Percentiles rank a stretch among this genome's conserved stretches.
Conservation (phyloP, 2,329 filamentous ascomycete species). For the Colletotrichum godetiae region DNA sequence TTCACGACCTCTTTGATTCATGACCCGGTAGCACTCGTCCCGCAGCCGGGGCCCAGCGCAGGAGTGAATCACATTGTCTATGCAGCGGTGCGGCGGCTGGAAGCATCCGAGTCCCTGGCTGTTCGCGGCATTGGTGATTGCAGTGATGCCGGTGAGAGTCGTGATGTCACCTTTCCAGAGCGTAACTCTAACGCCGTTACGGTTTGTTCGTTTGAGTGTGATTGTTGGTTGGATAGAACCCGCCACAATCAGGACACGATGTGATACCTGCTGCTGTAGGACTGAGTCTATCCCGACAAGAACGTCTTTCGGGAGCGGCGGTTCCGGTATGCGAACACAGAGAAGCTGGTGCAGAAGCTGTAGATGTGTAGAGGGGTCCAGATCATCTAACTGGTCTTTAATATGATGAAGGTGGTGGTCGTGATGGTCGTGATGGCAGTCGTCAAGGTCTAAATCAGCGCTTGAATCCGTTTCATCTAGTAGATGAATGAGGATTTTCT, state of each 20-base stretch:
- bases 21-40: slow-evolving; percentile 42
- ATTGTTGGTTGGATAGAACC: neutral
- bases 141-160: slow-evolving; percentile 43
- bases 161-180: slow-evolving; percentile 50
- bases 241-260: slow-evolving; percentile 17
- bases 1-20: slow-evolving; percentile 38
- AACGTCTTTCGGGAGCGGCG: slow-evolving; percentile 36
- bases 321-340: slow-evolving; percentile 40
- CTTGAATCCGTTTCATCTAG: neutral
- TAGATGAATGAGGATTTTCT: neutral
- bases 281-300: slow-evolving; percentile 37
- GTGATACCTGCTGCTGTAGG: slow-evolving; percentile 11
- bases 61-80: slow-evolving; percentile 49
- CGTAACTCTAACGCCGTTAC: slow-evolving; percentile 31
- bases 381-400: slow-evolving; percentile 25
- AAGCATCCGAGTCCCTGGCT: slow-evolving; percentile 48
- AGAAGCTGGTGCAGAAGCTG: slow-evolving; percentile 40
- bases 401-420: slow-evolving; percentile 14
- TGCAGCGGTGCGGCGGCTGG: slow-evolving; percentile 46
- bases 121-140: slow-evolving; percentile 50
- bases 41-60: slow-evolving; percentile 45
- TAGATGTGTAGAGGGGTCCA: slow-evolving; percentile 28
- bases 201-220: neutral
- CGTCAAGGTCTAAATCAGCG: neutral
- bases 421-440: slow-evolving; percentile 9